Conservation (phyloP, 176 grass and related monocot genomes). For the Typha latifolia region DNA sequence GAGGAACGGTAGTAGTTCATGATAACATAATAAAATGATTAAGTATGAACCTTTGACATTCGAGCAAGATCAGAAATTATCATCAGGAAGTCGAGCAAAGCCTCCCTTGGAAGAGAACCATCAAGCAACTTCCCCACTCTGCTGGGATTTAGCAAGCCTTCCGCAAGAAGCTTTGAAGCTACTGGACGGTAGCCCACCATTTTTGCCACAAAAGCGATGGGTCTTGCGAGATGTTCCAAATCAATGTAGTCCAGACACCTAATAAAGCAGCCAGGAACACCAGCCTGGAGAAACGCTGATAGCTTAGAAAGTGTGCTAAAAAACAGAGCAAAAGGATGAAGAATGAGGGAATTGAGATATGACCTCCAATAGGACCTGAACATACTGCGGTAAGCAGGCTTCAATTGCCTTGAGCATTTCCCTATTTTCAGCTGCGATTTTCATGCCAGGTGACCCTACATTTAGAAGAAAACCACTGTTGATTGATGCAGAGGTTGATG, state of each 20-base stretch:
- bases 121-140: constrained; percentile 49
- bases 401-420: constrained; percentile 75
- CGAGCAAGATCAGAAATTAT: constrained; percentile 96
- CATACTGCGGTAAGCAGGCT: constrained; percentile 57
- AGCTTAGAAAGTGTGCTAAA: constrained; percentile 10
- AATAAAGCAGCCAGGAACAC: constrained; percentile 56
- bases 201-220: constrained; percentile 86
- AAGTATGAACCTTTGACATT: constrained; percentile 77
- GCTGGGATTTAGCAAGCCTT: constrained; percentile 70
- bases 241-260: constrained; percentile 56
- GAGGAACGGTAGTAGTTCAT: not conserved
- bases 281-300: constrained; percentile 35
- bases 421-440: constrained; percentile 65
- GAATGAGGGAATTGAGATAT: not conserved
- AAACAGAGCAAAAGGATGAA: not conserved
- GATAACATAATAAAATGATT: not conserved
- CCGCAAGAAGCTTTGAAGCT: constrained; percentile 63
- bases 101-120: constrained; percentile 46
- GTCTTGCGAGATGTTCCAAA: constrained; percentile 54
- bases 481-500: constrained; percentile 67
- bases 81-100: constrained; percentile 90
- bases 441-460: constrained; percentile 55
- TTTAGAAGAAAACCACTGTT: constrained; percentile 94
- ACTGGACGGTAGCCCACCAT: constrained; percentile 81
- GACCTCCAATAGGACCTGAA: constrained; percentile 78